A percentile compares a stretch with the other conserved stretches of the same genome.
Evolutionary conservation across 257 asterid species (phyloP).

Genomic region (Solanum okadae): DNA sequence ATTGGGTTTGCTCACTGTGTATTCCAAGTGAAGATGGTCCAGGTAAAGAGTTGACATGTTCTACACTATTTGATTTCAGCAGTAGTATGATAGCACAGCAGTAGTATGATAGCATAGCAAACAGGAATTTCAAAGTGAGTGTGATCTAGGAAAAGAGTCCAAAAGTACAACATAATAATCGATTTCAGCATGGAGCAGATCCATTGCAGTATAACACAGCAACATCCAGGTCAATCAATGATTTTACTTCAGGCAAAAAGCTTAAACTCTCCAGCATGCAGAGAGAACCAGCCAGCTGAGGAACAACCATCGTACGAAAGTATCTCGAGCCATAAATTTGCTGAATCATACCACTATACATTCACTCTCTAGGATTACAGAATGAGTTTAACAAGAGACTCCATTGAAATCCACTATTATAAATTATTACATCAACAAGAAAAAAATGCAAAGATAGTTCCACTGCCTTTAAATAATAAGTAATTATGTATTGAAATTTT

Average conservation of each 20-base stretch:
- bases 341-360: neutral
- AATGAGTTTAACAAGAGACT: neutral
- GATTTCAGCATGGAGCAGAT: neutral
- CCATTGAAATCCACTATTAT: neutral
- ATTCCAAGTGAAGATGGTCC: neutral
- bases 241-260: neutral
- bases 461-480: too few species aligned
- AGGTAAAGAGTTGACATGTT: neutral
- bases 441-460: fast-evolving
- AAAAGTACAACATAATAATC: neutral
- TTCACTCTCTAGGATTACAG: neutral
- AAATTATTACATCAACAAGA: neutral
- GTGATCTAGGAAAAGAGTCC: neutral
- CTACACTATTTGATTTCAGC: neutral
- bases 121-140: neutral
- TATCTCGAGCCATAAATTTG: neutral
- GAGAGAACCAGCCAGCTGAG: neutral
- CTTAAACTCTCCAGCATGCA: neutral
- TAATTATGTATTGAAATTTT: neutral
- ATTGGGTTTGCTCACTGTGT: neutral
- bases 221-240: neutral
- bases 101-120: neutral
- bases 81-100: neutral
- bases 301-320: neutral
- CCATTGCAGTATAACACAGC: neutral